Evolutionary conservation across 176 grass and related monocot genomes (phyloP).

Genomic region (Phragmites australis): DNA sequence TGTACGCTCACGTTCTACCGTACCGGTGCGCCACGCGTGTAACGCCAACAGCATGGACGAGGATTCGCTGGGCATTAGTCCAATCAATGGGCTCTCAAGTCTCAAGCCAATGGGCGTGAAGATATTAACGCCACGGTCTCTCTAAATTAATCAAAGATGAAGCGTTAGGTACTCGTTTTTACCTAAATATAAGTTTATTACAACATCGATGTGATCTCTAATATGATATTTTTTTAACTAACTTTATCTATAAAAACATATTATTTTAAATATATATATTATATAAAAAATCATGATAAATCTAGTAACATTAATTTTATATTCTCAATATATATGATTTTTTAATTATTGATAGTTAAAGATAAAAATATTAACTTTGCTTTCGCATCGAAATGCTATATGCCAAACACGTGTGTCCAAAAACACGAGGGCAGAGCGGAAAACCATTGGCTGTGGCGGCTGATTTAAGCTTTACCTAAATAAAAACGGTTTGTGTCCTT

Average conservation of each 20-base stretch:
- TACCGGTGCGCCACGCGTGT: conserved; percentile 1
- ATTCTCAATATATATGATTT: no score
- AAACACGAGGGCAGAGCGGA: background rate
- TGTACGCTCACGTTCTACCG: no score
- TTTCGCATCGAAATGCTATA: background rate
- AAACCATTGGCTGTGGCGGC: background rate
- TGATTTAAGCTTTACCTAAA: conserved; percentile 16
- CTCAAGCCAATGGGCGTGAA: background rate
- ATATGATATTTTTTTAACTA: no score
- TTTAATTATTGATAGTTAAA: no score
- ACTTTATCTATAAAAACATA: no score
- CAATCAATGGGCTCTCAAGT: background rate
- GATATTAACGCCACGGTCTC: background rate
- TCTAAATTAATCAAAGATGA: background rate
- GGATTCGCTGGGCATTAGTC: background rate
- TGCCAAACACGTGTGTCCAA: background rate
- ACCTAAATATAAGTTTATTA: no score
- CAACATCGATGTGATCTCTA: no score
- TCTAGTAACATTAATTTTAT: no score
- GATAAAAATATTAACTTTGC: background rate
- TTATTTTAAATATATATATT: no score
- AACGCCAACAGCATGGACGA: conserved; percentile 16
- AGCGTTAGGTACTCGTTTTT: no score
- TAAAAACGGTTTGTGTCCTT: background rate
- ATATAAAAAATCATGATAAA: no score